phyloP scores from a whole-genome alignment of 2,329 filamentous ascomycete species.

The Apiospora malaysiana region DNA sequence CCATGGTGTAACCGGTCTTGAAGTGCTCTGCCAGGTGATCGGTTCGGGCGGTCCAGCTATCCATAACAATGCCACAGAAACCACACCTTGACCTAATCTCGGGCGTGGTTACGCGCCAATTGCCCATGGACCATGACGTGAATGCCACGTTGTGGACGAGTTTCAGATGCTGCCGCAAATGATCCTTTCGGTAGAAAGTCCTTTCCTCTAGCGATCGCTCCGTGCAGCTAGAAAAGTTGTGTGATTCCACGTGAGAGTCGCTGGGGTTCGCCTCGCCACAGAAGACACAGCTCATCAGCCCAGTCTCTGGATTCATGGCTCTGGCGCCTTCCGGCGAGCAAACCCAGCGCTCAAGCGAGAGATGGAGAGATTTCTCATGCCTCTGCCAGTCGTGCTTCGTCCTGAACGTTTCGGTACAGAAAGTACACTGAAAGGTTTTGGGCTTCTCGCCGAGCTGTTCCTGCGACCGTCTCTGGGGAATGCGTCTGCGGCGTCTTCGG shows the following conservation, averaged over 20 bases:
- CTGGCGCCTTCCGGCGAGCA: slow-evolving; percentile 64
- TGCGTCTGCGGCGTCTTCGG: slow-evolving; percentile 56
- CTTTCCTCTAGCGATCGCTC: slow-evolving; percentile 67
- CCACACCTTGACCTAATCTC: slow-evolving; percentile 69
- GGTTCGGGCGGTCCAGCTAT: slow-evolving; percentile 64
- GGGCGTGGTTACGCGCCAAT: slow-evolving; percentile 65
- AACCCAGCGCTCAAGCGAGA: slow-evolving; percentile 70
- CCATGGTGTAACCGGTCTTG: slow-evolving; percentile 70
- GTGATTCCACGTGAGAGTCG: slow-evolving; percentile 60
- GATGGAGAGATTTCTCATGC: slow-evolving; percentile 71
- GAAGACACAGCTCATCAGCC: slow-evolving; percentile 62
- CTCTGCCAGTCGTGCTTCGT: slow-evolving; percentile 74
- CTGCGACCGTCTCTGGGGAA: slow-evolving; percentile 44
- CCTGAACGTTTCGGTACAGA: slow-evolving; percentile 71
- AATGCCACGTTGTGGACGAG: slow-evolving; percentile 69
- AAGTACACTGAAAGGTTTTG: slow-evolving; percentile 70
- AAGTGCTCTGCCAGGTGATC: slow-evolving; percentile 73
- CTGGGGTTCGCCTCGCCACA: slow-evolving; percentile 62
- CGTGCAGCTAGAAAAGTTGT: slow-evolving; percentile 69
- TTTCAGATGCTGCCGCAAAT: slow-evolving; percentile 69
- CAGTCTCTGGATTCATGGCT: slow-evolving; percentile 64
- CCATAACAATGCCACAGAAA: slow-evolving; percentile 68
- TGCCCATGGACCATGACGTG: slow-evolving; percentile 67
- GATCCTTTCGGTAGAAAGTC: slow-evolving; percentile 71
- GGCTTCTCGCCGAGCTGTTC: slow-evolving; percentile 50